These are phyloP conservation scores for Komagataella kurtzmanii DNA, from an alignment of 805 yeast species.

Conservation along the genomic window DNA sequence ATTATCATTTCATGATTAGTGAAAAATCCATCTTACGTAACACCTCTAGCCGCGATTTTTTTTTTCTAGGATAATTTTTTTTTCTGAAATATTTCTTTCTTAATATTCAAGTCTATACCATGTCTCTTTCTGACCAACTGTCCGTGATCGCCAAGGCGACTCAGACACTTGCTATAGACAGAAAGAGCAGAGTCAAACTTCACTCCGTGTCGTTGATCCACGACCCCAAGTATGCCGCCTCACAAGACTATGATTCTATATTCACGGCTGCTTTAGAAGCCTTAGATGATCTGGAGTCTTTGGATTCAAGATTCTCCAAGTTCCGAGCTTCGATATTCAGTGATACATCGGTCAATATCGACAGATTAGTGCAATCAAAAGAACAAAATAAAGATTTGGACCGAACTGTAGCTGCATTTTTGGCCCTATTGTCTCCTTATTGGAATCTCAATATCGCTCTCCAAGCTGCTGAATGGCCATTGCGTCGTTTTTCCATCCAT, in stretches of 20 bases:
- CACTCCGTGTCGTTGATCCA: slow-evolving; percentile 84
- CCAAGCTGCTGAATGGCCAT: slow-evolving; percentile 87
- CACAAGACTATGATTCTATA: slow-evolving; percentile 83
- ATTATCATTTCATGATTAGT: not conserved
- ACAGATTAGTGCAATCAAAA: slow-evolving; percentile 67
- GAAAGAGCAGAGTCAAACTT: slow-evolving; percentile 73
- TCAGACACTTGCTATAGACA: slow-evolving; percentile 67
- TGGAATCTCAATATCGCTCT: slow-evolving; percentile 65
- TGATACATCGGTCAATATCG: slow-evolving; percentile 66
- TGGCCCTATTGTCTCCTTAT: slow-evolving; percentile 63
- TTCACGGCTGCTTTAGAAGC: slow-evolving; percentile 65
- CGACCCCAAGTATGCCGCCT: slow-evolving; percentile 79
- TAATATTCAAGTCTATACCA: not conserved
- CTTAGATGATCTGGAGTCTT: slow-evolving; percentile 49
- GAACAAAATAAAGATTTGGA: slow-evolving; percentile 70
- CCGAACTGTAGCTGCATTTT: slow-evolving; percentile 59
- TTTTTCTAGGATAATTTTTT: not conserved
- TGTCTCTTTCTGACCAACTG: slow-evolving; percentile 71
- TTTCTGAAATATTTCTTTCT: not conserved
- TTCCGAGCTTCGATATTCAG: slow-evolving; percentile 70
- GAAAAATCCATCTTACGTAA: not conserved
- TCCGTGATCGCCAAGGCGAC: slow-evolving; percentile 50
- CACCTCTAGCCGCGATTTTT: not conserved
- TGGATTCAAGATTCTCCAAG: slow-evolving; percentile 64
- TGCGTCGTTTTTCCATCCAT: slow-evolving; percentile 81